Base-by-base conservation (phyloP, 1,284 basidiomycete genomes). In the Rhodotorula sp. region DNA sequence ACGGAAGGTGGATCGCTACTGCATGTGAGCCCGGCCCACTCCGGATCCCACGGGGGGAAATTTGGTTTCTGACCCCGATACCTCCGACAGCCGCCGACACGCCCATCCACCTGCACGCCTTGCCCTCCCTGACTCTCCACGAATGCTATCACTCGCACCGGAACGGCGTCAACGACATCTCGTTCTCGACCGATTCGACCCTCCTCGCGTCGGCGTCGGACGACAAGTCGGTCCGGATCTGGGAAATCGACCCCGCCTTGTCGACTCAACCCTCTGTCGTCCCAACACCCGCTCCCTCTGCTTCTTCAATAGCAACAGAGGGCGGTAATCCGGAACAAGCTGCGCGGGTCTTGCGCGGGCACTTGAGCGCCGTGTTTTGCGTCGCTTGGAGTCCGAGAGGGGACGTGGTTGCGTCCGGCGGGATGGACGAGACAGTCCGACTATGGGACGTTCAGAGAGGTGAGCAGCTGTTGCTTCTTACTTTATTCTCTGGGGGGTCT, bases 391-490 rank as follows among this genome's bases (percentile, higher is more conserved):
- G 92, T 78, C 93, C 92, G 0, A 87, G 89, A 74, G 90, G 90
- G 0, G 96, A 93, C 79, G 83, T 99, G 48, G 84, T 98, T 49
- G 95, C 91, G 18, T 95, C 92, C 34, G 96, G 95, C 21, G 90
- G 91, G 1, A 96, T 92, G 78, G 96, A 99, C 78, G 96, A 99
- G 84, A 93, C 91, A 16, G 91, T 97, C 14, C 87, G 93, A 54
- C 85, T 98, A 5, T 99, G 96, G 96, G 94, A 98, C 80, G 89
- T 96, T n/a, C 87, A 90, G 47, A 85, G 89, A 86, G 92, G 91
- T 91, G 73, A n/a, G n/a, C n/a, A n/a, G n/a, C n/a, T n/a, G n/a
- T n/a, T n/a, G n/a, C n/a, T n/a, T n/a, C 31, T 26, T 54, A 54
- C 62, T 48, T n/a, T 18, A 2, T 4, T 14, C 15, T 64, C 12